These are phyloP conservation scores for Phlebiopsis flavidoalba DNA, from an alignment of 768 basidiomycete genomes.

Conservation along the genomic window DNA sequence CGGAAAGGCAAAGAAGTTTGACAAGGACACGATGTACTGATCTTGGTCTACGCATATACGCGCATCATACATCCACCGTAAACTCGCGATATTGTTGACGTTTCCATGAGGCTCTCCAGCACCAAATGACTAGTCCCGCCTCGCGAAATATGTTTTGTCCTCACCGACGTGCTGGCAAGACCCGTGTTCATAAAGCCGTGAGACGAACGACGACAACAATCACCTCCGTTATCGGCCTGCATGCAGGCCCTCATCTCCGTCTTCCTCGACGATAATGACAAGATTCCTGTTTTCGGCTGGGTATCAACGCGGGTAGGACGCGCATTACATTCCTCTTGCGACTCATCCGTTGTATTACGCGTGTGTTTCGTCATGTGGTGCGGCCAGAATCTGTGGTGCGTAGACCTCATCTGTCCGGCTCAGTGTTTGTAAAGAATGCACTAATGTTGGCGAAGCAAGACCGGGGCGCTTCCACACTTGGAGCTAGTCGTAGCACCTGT, in stretches of 20 bases:
- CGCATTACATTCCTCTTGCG: constrained; percentile 85
- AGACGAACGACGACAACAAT: constrained; percentile 61
- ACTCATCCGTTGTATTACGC: constrained; percentile 88
- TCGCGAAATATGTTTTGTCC: constrained; percentile 85
- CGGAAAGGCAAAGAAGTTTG: neutral
- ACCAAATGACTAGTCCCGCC: constrained; percentile 17
- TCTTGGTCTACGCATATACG: neutral
- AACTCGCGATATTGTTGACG: neutral
- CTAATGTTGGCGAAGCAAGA: constrained; percentile 64
- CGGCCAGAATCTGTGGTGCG: constrained; percentile 94
- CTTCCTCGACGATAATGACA: constrained; percentile 90
- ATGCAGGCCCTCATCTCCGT: constrained; percentile 96
- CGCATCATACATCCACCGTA: neutral
- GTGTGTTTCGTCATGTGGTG: constrained; percentile 88
- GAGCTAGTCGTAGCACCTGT: constrained; percentile 95
- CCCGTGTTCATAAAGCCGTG: constrained; percentile 89
- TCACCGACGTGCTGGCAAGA: constrained; percentile 96
- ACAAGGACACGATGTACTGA: neutral
- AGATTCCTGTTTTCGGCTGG: too few relatives aligned
- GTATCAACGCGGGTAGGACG: constrained; percentile 76
- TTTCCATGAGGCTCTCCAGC: neutral
- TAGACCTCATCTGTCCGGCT: constrained; percentile 10
- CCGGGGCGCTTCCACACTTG: constrained; percentile 86
- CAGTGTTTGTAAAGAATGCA: constrained; percentile 9
- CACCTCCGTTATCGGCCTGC: constrained; percentile 80